Evolutionary conservation across 108 stramenopile genomes (phyloP).

Genomic region (Conticribra weissflogii): DNA sequence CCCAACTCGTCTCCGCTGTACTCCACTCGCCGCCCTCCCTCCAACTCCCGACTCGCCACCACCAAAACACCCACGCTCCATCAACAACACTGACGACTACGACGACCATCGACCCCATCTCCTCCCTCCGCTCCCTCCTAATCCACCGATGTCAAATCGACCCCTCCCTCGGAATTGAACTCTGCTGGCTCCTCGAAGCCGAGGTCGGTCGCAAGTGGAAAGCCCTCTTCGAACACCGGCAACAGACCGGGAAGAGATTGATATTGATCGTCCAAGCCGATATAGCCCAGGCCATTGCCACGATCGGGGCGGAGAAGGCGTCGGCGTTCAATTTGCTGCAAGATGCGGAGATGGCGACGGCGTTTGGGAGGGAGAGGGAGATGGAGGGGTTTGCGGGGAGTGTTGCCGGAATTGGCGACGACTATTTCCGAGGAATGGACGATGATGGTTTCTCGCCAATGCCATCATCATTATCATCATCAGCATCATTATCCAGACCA

Average conservation of each 20-base stretch:
- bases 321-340: conserved; percentile 87
- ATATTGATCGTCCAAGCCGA: conserved; percentile 86
- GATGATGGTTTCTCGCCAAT: not conserved
- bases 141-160: conserved; percentile 68
- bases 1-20: conserved; percentile 83
- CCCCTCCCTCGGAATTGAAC: conserved; percentile 82
- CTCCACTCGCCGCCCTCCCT: conserved; percentile 76
- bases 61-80: too few relatives aligned
- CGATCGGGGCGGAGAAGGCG: conserved; percentile 79
- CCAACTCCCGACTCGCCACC: conserved; percentile 40
- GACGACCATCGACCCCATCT: conserved; percentile 82
- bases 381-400: conserved; percentile 18
- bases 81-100: too few relatives aligned
- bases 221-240: conserved; percentile 82
- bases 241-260: conserved; percentile 81
- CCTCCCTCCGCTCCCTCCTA: conserved; percentile 67
- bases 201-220: conserved; percentile 92
- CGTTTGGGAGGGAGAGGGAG: conserved; percentile 64
- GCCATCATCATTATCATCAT: too few relatives aligned
- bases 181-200: conserved; percentile 90
- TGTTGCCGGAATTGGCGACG: conserved; percentile 12
- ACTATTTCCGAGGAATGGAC: not conserved
- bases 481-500: conserved; percentile 8
- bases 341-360: conserved; percentile 87
- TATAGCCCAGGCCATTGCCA: conserved; percentile 77